phyloP scores from a whole-genome alignment of 768 basidiomycete genomes.

The Mycena amicta region DNA sequence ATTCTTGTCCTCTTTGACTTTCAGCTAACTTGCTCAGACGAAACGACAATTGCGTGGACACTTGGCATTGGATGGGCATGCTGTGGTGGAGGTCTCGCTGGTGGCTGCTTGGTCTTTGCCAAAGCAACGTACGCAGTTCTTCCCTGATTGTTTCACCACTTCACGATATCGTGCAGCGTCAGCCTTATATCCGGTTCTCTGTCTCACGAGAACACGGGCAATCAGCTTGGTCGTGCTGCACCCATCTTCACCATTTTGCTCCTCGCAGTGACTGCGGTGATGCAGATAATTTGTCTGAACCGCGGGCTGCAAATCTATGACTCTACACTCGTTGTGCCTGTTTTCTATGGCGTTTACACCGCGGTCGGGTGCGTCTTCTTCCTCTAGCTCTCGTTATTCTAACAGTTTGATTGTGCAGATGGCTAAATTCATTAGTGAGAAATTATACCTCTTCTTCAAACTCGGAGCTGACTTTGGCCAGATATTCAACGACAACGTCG shows the following conservation, averaged over 20 bases:
- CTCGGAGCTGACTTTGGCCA: constrained; percentile 16
- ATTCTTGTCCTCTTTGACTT: background rate
- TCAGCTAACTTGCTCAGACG: constrained; percentile 49
- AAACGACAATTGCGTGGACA: constrained; percentile 86
- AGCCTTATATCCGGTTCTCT: constrained; percentile 76
- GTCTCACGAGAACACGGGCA: constrained; percentile 81
- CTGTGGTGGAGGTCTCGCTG: constrained; percentile 87
- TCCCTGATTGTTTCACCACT: background rate
- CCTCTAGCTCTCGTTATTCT: constrained; percentile 10
- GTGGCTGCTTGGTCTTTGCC: constrained; percentile 84
- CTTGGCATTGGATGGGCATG: constrained; percentile 95
- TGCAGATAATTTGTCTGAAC: constrained; percentile 92
- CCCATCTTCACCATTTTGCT: constrained; percentile 76
- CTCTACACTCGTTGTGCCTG: constrained; percentile 88
- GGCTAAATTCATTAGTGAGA: constrained; percentile 46
- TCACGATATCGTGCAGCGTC: constrained; percentile 51
- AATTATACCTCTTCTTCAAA: background rate
- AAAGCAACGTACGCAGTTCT: constrained; percentile 58
- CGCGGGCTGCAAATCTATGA: constrained; percentile 89
- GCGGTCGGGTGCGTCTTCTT: constrained; percentile 62
- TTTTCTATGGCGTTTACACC: constrained; percentile 93
- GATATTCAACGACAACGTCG: constrained; percentile 85
- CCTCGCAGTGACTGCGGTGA: constrained; percentile 73
- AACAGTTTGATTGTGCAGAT: constrained; percentile 39
- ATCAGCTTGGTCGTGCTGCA: constrained; percentile 82